A percentile compares a stretch with the other conserved stretches of the same genome.
These are phyloP conservation scores for Vickermania ingenoplastis DNA, from an alignment of 208 protist genomes.

Conservation along the genomic window DNA sequence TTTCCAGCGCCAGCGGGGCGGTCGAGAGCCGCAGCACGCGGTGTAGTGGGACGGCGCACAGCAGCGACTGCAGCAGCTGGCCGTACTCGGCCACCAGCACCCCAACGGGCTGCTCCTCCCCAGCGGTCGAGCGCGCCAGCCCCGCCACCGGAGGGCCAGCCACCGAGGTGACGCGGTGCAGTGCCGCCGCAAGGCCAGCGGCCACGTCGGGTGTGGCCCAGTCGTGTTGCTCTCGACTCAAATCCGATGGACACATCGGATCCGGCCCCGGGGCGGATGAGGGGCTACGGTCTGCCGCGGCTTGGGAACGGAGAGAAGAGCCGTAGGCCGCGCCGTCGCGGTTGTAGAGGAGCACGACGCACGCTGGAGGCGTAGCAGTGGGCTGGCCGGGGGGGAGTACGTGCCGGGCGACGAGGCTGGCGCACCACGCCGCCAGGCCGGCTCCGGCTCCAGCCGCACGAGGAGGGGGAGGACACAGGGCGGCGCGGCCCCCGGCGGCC, in stretches of 20 bases:
- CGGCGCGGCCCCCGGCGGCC: slow-evolving; percentile 30
- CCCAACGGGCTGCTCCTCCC: slow-evolving; percentile 37
- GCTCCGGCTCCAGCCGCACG: too few relatives aligned
- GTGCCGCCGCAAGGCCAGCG: too few relatives aligned
- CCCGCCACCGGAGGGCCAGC: neutral
- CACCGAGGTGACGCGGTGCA: neutral
- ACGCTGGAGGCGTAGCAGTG: too few relatives aligned
- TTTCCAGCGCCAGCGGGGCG: neutral
- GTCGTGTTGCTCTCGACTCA: neutral
- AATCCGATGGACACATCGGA: too few relatives aligned
- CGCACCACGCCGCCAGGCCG: too few relatives aligned
- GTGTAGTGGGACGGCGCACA: slow-evolving; percentile 10
- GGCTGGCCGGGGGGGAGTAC: too few relatives aligned
- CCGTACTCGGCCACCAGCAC: slow-evolving; percentile 53
- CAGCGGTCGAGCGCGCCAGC: slow-evolving; percentile 18
- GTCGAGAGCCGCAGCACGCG: neutral
- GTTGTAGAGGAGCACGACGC: too few relatives aligned
- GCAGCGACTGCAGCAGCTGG: slow-evolving; percentile 29
- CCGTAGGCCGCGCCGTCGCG: neutral
- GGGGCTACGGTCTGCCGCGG: too few relatives aligned
- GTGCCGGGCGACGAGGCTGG: too few relatives aligned
- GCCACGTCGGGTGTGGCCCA: neutral
- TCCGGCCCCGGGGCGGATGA: too few relatives aligned
- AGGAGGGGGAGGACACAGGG: too few relatives aligned
- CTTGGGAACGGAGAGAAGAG: too few relatives aligned